Conservation (phyloP, 106 monocot species). For the Phalaenopsis equestris region DNA sequence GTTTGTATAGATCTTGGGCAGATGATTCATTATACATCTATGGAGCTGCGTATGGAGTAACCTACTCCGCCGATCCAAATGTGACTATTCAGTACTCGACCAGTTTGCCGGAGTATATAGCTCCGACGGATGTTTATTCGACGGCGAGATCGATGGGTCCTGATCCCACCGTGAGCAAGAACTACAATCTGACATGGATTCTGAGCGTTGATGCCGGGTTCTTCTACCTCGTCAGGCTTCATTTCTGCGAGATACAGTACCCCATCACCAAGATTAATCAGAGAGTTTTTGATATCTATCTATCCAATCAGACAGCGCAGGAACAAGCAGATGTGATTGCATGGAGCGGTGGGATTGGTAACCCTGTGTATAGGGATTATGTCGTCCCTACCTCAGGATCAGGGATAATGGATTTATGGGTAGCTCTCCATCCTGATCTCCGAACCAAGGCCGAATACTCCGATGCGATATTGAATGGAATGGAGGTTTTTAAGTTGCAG, state of each 20-base stretch:
- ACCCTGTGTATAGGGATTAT: conserved; percentile 31
- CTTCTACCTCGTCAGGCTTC: conserved; percentile 55
- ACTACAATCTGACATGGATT: conserved; percentile 78
- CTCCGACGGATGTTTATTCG: conserved; percentile 53
- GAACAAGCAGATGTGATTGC: conserved; percentile 32
- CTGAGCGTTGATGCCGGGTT: conserved; percentile 54
- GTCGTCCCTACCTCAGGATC: conserved; percentile 25
- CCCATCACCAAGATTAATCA: conserved; percentile 36
- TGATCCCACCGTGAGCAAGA: conserved; percentile 19
- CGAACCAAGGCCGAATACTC: conserved; percentile 12
- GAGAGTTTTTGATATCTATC: conserved; percentile 38
- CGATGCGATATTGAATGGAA: conserved; percentile 55
- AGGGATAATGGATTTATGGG: conserved; percentile 41
- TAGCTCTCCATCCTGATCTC: conserved; percentile 37
- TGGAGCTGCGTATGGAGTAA: conserved; percentile 40
- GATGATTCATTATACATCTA: conserved; percentile 47
- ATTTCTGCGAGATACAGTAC: conserved; percentile 75
- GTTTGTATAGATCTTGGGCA: conserved; percentile 47
- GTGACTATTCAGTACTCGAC: conserved; percentile 36
- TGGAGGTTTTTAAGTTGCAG: conserved; percentile 58
- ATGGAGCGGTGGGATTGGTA: conserved; percentile 34
- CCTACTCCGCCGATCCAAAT: conserved; percentile 40
- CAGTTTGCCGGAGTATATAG: conserved; percentile 31
- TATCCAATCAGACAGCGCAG: conserved; percentile 50
- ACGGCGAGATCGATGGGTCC: conserved; percentile 73